Base-by-base conservation (phyloP, 164 flowering plant genomes). In the Dillenia suffruticosa region DNA sequence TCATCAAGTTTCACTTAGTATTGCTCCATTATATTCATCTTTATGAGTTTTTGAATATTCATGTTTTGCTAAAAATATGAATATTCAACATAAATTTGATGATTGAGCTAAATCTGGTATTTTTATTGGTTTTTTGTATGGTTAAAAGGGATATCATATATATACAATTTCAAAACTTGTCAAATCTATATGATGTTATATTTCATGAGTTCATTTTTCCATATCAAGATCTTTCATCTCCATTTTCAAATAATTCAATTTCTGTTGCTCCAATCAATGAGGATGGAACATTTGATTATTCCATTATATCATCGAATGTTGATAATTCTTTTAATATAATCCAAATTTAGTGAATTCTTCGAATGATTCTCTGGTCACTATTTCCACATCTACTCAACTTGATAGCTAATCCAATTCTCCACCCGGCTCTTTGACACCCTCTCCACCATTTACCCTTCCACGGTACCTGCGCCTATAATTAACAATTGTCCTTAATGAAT, bases 11-110 rank as follows among this genome's bases (percentile, higher is more conserved):
- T 32, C 5, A 32, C 40, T 32, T 32, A 0, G 6, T 7, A 32
- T 0, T 32, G 40, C 5, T 32, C 40, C 6, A 32, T 32, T 5
- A 32, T 60, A 24, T 17, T 46, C 40, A 47, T 22, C 51, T 17
- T 15, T 46, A 17, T 8, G 62, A 16, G 24, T 32, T 32, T 46
- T 59, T 59, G 24, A 3, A 17, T 59, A 44, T 47, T 47, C 48
- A 59, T 47, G 44, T 32, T 47, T 59, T 59, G 62, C 62, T 46
- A 59, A 59, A 59, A 59, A 59, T 47, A 48, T 47, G 51, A 47
- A 53, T 53, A 53, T 53, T 53, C 56, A 53, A 53, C 17, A 53
- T 53, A 0, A 53, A 53, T 12, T 53, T 53, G 56, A 53, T 53
- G 56, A 9, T 16, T 1, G 4, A 10, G 56, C 56, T 32, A 53